Base-by-base conservation (phyloP, 176 grass and related monocot species). In the Typha latifolia region DNA sequence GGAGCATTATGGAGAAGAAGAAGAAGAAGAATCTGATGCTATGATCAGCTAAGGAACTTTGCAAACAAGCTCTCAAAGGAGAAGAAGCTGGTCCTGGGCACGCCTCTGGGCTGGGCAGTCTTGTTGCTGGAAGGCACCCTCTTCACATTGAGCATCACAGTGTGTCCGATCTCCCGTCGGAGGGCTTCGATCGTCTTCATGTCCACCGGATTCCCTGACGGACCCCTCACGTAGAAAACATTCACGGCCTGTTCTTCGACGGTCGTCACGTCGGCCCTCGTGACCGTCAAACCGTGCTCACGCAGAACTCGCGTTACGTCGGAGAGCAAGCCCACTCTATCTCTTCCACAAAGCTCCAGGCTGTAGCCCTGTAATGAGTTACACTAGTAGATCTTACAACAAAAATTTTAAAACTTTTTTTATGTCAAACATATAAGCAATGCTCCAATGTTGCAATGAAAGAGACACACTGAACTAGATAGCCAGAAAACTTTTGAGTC, bases 91-190 rank as follows among this genome's bases (percentile, higher is more conserved):
- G 61, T 84, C 27, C 66, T 72, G 47, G 78, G 13, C 70, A 43
- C 32, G 53, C 74, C 61, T 65, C 70, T 67, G 0, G 70, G 9
- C 12, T 82, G 67, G 1, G 78, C n/a, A 74, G 61, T 20, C 62
- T 80, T 89, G 61, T 29, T 49, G 48, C 19, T 31, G 1, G 71
- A 73, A 6, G 87, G 74, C 18, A 85, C 66, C n/a, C 69, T 93
- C 77, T 90, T 99, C 66, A 85, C 94, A 70, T 81, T 83, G 64
- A 99, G 81, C 94, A 87, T 99, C 77, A 85, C 77, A 49, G 94
- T 87, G 23, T 99, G 83, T 1, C 94, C 89, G 3, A 99, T 70
- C 84, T 93, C 66, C 0, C 67, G 74, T 22, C 94, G 74, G 68
- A 99, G 89, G 23, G 81, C 86, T 47, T 99, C 94, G 16, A 99